Percentiles rank a stretch among this genome's conserved stretches.
phyloP scores from a whole-genome alignment of 768 basidiomycete genomes.

The Termitomyces titanicus region DNA sequence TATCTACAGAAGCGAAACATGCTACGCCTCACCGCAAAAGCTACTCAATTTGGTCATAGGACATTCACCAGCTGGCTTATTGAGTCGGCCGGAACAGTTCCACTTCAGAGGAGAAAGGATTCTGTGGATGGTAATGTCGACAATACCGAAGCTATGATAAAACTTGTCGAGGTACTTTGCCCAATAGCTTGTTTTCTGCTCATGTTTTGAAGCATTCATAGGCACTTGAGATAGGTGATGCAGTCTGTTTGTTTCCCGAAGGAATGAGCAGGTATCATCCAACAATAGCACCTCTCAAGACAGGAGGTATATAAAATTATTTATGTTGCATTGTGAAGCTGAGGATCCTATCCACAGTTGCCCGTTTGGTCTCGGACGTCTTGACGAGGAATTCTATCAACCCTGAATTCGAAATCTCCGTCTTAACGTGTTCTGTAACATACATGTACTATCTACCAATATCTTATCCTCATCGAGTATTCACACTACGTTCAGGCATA shows the following conservation, averaged over 20 bases:
- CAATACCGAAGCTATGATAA: slow-evolving; percentile 67
- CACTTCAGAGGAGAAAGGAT: slow-evolving; percentile 76
- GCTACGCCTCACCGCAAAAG: slow-evolving; percentile 83
- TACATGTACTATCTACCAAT: slow-evolving; percentile 53
- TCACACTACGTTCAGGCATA: slow-evolving; percentile 49
- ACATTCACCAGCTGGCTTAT: slow-evolving; percentile 92
- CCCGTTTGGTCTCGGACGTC: slow-evolving; percentile 76
- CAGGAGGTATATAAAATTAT: slow-evolving; percentile 55
- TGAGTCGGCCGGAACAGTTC: slow-evolving; percentile 83
- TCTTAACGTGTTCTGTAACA: slow-evolving; percentile 78
- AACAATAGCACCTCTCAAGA: slow-evolving; percentile 83
- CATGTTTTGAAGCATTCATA: slow-evolving; percentile 22
- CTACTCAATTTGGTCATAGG: slow-evolving; percentile 76
- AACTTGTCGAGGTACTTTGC: slow-evolving; percentile 56
- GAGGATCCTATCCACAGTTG: slow-evolving; percentile 47
- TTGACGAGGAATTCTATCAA: slow-evolving; percentile 66
- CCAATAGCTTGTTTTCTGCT: not conserved
- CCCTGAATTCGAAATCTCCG: slow-evolving; percentile 65
- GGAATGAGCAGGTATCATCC: slow-evolving; percentile 85
- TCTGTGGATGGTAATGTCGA: slow-evolving; percentile 49
- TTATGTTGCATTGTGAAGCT: not conserved
- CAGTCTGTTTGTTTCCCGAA: slow-evolving; percentile 83
- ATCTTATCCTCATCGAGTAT: not conserved
- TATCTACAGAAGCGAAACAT: slow-evolving; percentile 62
- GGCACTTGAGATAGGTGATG: slow-evolving; percentile 75